A percentile compares a stretch with the other conserved stretches of the same genome.
Evolutionary conservation across 139 green algal genomes (phyloP).

Genomic region (Chlamydomonas urium): DNA sequence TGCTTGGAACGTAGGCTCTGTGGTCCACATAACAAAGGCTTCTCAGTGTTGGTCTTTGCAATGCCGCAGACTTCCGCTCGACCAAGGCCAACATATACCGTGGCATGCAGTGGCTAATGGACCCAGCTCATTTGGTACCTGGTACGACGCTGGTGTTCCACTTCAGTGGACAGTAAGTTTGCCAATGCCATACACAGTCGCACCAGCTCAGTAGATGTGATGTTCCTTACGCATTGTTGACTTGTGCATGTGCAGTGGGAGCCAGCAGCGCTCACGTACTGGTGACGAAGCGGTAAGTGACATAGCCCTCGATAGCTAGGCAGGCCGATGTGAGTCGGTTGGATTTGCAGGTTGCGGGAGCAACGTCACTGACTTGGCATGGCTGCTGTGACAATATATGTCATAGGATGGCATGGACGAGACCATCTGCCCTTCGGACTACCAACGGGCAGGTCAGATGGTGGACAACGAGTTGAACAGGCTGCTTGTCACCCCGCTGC

Average conservation of each 20-base stretch:
- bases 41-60: no score
- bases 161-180: constrained; percentile 34
- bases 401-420: constrained; percentile 76
- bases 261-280: background rate
- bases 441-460: constrained; percentile 38
- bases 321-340: background rate
- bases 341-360: background rate
- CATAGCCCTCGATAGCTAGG: background rate
- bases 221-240: background rate
- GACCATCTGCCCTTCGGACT: constrained; percentile 49
- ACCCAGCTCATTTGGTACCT: constrained; percentile 23
- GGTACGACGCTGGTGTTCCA: constrained; percentile 81
- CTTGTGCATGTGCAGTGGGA: background rate
- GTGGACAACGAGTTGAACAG: constrained; percentile 72
- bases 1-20: no score
- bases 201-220: background rate
- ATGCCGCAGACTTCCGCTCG: constrained; percentile 18
- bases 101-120: constrained; percentile 21
- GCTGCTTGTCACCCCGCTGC: constrained; percentile 44
- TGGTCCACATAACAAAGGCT: no score
- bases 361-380: no score
- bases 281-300: constrained; percentile 1
- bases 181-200: background rate
- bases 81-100: constrained; percentile 27
- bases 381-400: constrained; percentile 49